Evolutionary conservation across 1,284 basidiomycete genomes (phyloP).

Genomic region (Lentinus polychrous): DNA sequence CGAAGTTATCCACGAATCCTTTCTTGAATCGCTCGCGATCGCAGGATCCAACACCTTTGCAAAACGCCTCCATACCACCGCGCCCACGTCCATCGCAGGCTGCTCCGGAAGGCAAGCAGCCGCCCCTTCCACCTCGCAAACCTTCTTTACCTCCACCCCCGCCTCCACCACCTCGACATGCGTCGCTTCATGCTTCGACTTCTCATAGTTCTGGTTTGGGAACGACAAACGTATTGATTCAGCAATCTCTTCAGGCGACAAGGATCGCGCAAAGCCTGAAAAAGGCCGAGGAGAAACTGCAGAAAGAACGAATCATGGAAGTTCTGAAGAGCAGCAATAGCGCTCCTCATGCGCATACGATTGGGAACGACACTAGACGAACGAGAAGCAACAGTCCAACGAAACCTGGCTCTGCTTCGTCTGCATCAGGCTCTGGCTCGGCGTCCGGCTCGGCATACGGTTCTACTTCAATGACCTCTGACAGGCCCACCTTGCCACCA

Average conservation of each 20-base stretch:
- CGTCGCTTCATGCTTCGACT: constrained; percentile 13
- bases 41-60: constrained; percentile 8
- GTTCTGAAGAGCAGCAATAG: constrained; percentile 43
- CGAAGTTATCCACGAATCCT: constrained; percentile 27
- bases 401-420: constrained; percentile 16
- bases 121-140: constrained; percentile 24
- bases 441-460: constrained; percentile 10
- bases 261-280: constrained; percentile 63
- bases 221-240: constrained; percentile 39
- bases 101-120: constrained; percentile 10
- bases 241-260: constrained; percentile 62
- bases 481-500: constrained; percentile 22
- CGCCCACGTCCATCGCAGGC: neutral
- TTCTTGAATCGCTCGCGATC: constrained; percentile 27
- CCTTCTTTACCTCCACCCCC: constrained; percentile 17
- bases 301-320: constrained; percentile 61
- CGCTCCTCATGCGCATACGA: constrained; percentile 15
- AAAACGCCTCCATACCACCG: neutral
- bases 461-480: constrained; percentile 7
- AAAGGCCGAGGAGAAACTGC: constrained; percentile 57
- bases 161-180: constrained; percentile 27
- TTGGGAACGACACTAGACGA: constrained; percentile 13
- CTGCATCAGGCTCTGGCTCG: constrained; percentile 11
- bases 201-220: constrained; percentile 14
- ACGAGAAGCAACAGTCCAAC: constrained; percentile 26